Evolutionary conservation across 169 alveolate genomes (phyloP).

Genomic region (Plasmodium billcollinsi): DNA sequence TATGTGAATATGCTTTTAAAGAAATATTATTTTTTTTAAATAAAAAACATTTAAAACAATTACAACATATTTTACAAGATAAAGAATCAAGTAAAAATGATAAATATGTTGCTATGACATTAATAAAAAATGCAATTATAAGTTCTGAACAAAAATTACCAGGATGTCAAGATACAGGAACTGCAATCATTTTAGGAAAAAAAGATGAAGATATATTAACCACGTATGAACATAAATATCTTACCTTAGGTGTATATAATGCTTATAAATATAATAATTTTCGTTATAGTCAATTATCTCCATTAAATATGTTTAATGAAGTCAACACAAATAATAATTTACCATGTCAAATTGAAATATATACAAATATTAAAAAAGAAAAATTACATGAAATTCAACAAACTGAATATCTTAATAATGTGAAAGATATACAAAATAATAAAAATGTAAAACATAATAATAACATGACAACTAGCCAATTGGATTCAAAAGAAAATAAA

Average conservation of each 20-base stretch:
- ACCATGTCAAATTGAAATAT: conserved; percentile 91
- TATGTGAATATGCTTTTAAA: conserved; percentile 83
- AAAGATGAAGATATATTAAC: conserved; percentile 82
- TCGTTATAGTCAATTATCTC: conserved; percentile 90
- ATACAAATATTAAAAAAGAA: conserved; percentile 34
- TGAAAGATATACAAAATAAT: background rate
- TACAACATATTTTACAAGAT: conserved; percentile 84
- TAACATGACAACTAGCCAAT: background rate
- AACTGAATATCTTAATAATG: background rate
- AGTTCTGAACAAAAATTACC: conserved; percentile 88
- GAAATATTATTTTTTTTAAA: conserved; percentile 85
- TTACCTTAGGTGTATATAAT: conserved; percentile 88
- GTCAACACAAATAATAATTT: conserved; percentile 90
- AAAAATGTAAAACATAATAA: no score
- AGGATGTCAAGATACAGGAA: conserved; percentile 94
- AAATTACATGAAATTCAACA: background rate
- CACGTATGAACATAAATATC: conserved; percentile 82
- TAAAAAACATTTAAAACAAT: conserved; percentile 82
- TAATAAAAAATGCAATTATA: conserved; percentile 87
- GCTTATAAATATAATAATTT: conserved; percentile 88
- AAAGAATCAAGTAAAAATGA: conserved; percentile 87
- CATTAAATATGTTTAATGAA: conserved; percentile 91
- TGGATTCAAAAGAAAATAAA: background rate
- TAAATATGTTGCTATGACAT: conserved; percentile 88
- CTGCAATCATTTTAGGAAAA: conserved; percentile 90